phyloP scores from a whole-genome alignment of 495 filamentous ascomycete species.

The Penicillium turbatum region DNA sequence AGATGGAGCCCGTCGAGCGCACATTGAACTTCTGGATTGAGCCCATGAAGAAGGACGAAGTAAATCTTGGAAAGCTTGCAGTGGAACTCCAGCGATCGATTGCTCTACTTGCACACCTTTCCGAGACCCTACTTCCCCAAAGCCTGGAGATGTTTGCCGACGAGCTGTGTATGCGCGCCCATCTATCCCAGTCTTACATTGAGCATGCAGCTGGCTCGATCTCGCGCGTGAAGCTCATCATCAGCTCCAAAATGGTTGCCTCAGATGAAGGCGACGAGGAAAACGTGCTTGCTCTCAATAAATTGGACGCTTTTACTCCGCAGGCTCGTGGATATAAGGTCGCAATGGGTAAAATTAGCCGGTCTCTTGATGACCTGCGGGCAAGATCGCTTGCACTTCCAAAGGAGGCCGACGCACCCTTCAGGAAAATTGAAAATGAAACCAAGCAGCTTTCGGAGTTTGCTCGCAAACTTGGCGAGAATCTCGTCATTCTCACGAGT shows the following conservation, averaged over 20 bases:
- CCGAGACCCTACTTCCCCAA: conserved; percentile 69
- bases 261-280: conserved; percentile 53
- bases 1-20: conserved; percentile 89
- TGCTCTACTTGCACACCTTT: conserved; percentile 78
- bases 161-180: conserved; percentile 64
- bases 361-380: conserved; percentile 73
- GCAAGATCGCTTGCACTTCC: conserved; percentile 70
- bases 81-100: conserved; percentile 75
- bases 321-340: conserved; percentile 82
- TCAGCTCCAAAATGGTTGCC: conserved; percentile 53
- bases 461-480: conserved; percentile 61
- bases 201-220: conserved; percentile 72
- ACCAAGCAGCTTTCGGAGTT: conserved; percentile 65
- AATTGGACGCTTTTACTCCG: conserved; percentile 65
- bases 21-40: conserved; percentile 89
- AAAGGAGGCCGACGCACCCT: conserved; percentile 48
- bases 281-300: conserved; percentile 61
- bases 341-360: conserved; percentile 70
- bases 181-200: conserved; percentile 78
- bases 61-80: conserved; percentile 78
- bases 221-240: conserved; percentile 55
- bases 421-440: conserved; percentile 58
- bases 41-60: conserved; percentile 70
- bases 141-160: conserved; percentile 75
- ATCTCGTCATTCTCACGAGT: conserved; percentile 58